Evolutionary conservation across 2,329 filamentous ascomycete species (phyloP).

Genomic region (Orbilia oligospora): DNA sequence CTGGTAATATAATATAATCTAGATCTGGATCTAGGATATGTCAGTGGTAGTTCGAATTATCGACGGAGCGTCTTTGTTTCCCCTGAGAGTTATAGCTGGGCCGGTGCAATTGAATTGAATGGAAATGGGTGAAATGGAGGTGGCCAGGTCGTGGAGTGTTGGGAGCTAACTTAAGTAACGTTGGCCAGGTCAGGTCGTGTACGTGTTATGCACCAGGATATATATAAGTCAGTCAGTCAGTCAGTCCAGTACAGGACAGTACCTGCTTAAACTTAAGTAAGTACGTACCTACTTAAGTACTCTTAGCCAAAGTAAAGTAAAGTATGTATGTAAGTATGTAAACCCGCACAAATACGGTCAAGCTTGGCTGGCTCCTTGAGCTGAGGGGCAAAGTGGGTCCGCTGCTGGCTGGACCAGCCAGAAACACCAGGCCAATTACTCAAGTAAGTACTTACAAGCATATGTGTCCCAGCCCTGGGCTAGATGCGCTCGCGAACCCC

Average conservation of each 20-base stretch:
- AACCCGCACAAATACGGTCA: constrained; percentile 32
- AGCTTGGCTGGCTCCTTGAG: constrained; percentile 5
- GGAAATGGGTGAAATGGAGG: background rate
- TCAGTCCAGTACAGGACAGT: no score
- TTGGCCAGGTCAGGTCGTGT: background rate
- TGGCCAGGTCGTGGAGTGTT: constrained; percentile 21
- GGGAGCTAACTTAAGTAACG: background rate
- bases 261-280: no score
- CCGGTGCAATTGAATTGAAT: constrained; percentile 5
- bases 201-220: constrained; percentile 19
- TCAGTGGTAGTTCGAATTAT: background rate
- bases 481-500: constrained; percentile 10
- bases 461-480: constrained; percentile 9
- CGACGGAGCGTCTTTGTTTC: background rate
- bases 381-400: constrained; percentile 46
- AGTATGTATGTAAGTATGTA: no score
- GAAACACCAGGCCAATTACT: constrained; percentile 41
- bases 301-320: no score
- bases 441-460: constrained; percentile 47
- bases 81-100: constrained; percentile 1
- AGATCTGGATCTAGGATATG: background rate
- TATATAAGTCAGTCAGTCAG: no score
- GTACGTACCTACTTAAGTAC: no score
- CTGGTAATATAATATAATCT: background rate
- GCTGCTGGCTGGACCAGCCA: constrained; percentile 55